Conservation (phyloP, 2,329 filamentous ascomycete genomes). For the Colletotrichum simmondsii region DNA sequence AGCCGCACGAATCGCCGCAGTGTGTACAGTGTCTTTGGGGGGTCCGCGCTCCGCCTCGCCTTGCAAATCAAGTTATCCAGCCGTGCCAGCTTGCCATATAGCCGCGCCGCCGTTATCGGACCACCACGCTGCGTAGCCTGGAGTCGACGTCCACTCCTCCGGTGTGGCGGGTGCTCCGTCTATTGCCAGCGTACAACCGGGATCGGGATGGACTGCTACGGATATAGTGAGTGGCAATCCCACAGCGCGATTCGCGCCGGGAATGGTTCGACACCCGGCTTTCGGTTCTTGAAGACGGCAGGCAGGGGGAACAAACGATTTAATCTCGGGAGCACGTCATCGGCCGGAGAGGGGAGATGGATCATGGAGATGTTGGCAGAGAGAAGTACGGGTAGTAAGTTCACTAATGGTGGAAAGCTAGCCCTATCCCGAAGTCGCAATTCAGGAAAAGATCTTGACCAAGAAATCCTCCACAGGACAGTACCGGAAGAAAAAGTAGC, state of each 20-base stretch:
- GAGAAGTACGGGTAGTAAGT: not conserved
- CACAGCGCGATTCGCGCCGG: not conserved
- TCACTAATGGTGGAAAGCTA: not conserved
- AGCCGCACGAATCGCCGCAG: not conserved
- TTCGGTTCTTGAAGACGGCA: not conserved
- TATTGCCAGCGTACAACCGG: not conserved
- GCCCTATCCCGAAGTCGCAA: not conserved
- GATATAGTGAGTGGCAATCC: not conserved
- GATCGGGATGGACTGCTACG: not conserved
- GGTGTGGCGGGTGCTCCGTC: not conserved
- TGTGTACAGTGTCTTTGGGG: not conserved
- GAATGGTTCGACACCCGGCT: not conserved
- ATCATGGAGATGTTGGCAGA: not conserved
- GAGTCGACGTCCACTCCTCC: not conserved
- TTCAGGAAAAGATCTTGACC: not conserved
- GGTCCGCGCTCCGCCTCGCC: not conserved
- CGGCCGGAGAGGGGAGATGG: not conserved
- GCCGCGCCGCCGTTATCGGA: constrained; percentile 12
- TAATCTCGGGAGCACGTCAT: not conserved
- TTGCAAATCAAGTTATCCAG: not conserved
- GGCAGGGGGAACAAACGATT: not conserved
- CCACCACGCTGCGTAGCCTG: not conserved
- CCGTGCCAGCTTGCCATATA: not conserved
- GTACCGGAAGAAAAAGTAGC: not conserved
- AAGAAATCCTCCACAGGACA: not conserved